Conservation (phyloP, 805 yeast genomes). For the Candida succiphila region DNA sequence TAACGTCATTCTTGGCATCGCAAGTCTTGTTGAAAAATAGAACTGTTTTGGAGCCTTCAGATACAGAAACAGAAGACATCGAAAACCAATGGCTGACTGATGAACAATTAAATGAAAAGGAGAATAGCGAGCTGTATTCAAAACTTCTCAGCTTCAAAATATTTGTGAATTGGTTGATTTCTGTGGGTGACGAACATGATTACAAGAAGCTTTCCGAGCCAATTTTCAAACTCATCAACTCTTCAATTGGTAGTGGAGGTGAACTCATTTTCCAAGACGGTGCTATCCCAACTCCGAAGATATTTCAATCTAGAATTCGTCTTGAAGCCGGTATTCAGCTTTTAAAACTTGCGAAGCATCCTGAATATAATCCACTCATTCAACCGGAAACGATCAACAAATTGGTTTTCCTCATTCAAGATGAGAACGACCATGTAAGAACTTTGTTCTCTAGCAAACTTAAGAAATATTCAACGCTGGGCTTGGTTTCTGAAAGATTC, state of each 20-base stretch:
- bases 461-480: conserved; percentile 40
- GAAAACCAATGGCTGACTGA: conserved; percentile 16
- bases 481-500: conserved; percentile 52
- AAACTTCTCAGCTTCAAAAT: conserved; percentile 36
- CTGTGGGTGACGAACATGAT: conserved; percentile 26
- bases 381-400: conserved; percentile 40
- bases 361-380: conserved; percentile 42
- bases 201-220: conserved; percentile 43
- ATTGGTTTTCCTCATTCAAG: conserved; percentile 54
- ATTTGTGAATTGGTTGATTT: conserved; percentile 49
- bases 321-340: conserved; percentile 58
- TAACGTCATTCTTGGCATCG: conserved; percentile 52
- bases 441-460: conserved; percentile 36
- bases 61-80: conserved; percentile 22
- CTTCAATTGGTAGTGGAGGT: conserved; percentile 68
- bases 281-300: conserved; percentile 51
- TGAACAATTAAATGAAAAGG: conserved; percentile 9
- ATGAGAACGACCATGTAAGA: conserved; percentile 52
- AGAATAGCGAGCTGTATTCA: conserved; percentile 11
- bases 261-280: conserved; percentile 47
- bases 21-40: conserved; percentile 49
- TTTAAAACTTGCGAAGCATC: conserved; percentile 51
- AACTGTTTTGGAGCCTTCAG: conserved; percentile 20
- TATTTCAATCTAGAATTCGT: conserved; percentile 51
- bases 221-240: conserved; percentile 53